Evolutionary conservation across 495 filamentous ascomycete genomes (phyloP).

Genomic region (Daldinia childiae): DNA sequence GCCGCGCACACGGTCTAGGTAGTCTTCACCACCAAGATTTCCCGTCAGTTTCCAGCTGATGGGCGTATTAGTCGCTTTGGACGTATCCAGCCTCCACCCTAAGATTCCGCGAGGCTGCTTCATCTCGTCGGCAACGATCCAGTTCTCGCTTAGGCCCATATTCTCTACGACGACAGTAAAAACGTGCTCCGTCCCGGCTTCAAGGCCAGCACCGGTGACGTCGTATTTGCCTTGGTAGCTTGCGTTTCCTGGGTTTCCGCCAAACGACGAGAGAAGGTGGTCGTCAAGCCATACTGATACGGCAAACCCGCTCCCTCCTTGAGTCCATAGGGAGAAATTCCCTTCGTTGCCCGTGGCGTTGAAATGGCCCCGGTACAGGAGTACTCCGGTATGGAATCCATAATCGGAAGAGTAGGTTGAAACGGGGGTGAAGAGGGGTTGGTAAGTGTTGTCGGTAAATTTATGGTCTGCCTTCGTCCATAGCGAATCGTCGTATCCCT

Average conservation of each 20-base stretch:
- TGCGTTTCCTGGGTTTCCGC: slow-evolving; percentile 57
- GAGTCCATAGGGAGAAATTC: slow-evolving; percentile 63
- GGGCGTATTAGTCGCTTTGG: slow-evolving; percentile 57
- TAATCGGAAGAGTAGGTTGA: slow-evolving; percentile 78
- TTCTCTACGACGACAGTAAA: slow-evolving; percentile 78
- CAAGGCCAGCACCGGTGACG: slow-evolving; percentile 59
- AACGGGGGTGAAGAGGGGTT: slow-evolving; percentile 66
- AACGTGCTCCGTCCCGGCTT: slow-evolving; percentile 63
- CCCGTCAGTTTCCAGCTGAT: slow-evolving; percentile 78
- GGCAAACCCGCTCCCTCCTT: slow-evolving; percentile 71
- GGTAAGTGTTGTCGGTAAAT: slow-evolving; percentile 65
- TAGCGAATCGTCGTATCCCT: slow-evolving; percentile 70
- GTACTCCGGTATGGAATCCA: slow-evolving; percentile 73
- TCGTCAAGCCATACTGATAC: slow-evolving; percentile 66
- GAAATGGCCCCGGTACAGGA: slow-evolving; percentile 79
- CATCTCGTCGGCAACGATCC: slow-evolving; percentile 68
- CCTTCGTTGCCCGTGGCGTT: slow-evolving; percentile 69
- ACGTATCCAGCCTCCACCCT: slow-evolving; percentile 60
- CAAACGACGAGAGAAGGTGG: slow-evolving; percentile 64
- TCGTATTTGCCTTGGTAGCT: slow-evolving; percentile 64
- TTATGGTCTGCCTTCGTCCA: slow-evolving; percentile 68
- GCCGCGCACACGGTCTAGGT: slow-evolving; percentile 70
- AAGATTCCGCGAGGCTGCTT: slow-evolving; percentile 78
- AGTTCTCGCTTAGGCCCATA: slow-evolving; percentile 75
- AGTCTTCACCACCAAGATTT: slow-evolving; percentile 78